A percentile compares a stretch with the other conserved stretches of the same genome.
These are phyloP conservation scores for Colletotrichum sp. DNA, from an alignment of 2,329 filamentous ascomycete species.

Conservation along the genomic window DNA sequence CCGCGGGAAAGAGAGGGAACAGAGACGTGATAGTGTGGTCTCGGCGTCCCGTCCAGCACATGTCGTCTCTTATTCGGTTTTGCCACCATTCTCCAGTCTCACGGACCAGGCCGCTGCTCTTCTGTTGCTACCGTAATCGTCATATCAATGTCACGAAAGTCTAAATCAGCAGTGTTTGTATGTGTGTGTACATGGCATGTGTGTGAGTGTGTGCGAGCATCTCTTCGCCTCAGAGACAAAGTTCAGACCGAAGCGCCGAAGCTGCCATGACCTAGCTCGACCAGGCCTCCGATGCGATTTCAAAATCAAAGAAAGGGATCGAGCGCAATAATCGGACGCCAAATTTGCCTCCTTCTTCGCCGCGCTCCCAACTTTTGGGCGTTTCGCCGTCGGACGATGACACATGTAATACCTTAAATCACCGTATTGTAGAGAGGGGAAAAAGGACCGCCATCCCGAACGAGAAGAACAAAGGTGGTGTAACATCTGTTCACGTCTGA, in stretches of 20 bases:
- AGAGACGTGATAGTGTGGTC: neutral
- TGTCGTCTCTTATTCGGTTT: constrained; percentile 15
- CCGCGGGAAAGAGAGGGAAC: neutral
- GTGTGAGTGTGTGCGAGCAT: neutral
- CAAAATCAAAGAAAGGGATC: neutral
- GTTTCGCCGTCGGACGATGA: constrained; percentile 13
- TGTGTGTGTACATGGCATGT: neutral
- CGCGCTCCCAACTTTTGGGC: neutral
- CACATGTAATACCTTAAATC: neutral
- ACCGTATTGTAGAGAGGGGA: neutral
- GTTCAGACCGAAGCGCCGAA: constrained; percentile 12
- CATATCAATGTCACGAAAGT: constrained; percentile 1
- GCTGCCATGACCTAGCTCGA: neutral
- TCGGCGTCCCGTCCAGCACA: neutral
- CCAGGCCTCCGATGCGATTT: constrained; percentile 11
- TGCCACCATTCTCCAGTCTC: neutral
- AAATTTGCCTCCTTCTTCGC: neutral
- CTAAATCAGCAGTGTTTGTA: neutral
- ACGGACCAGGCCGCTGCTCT: constrained; percentile 1
- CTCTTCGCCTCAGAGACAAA: constrained; percentile 6
- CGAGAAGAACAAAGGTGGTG: neutral
- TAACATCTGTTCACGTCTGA: neutral
- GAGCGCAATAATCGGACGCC: constrained; percentile 10
- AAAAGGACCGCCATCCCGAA: neutral
- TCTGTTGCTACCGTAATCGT: neutral